Base-by-base conservation (phyloP, 202 grass and related monocot genomes). In the Zoysia matrella region DNA sequence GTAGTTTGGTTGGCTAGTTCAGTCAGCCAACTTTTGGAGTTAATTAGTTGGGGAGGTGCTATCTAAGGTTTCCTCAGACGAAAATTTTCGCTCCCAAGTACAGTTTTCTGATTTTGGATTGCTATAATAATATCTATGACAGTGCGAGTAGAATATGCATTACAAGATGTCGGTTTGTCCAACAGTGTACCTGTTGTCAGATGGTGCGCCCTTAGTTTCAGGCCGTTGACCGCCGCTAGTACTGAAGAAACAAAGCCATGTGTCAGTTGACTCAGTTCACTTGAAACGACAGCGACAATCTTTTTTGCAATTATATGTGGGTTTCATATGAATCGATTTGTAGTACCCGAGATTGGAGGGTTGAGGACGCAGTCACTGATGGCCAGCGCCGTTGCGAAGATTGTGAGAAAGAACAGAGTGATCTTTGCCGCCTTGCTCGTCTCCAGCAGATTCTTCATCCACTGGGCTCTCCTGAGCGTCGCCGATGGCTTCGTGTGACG, bases 311-410 rank as follows among this genome's bases (percentile, higher is more conserved):
- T 40, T 1, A 0, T 4, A 16, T 8, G 13, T 15, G 8, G 5
- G 30, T 5, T 3, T 2, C 8, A 36, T 71, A 44, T 10, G 30
- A 36, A 36, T 36, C 30, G 30, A 36, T 36, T 36, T 36, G 30
- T 36, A 11, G 9, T 83, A 97, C 94, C 91, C 3, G 91, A 93
- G 45, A 97, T 91, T n/a, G 82, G 77, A 47, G 94, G 81, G 13
- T 84, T 97, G 43, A 93, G 83, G 54, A 97, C 83, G 69, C 86
- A 74, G 79, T 94, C 94, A 56, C 94, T 90, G 52, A 97, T 89
- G 67, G 88, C 91, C 51, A 97, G 84, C 6, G 87, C 88, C 0
- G 89, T 97, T 4, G 86, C 94, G 4, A 97, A 60, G 75, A 97
- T 91, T 46, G 89, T 84, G 53, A 89, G 71, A 8, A 89, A 55